Evolutionary conservation across 163 green algal species (phyloP), one percentile per base, ranked within the genome.

Genomic region (Smithsoniella earleae): DNA sequence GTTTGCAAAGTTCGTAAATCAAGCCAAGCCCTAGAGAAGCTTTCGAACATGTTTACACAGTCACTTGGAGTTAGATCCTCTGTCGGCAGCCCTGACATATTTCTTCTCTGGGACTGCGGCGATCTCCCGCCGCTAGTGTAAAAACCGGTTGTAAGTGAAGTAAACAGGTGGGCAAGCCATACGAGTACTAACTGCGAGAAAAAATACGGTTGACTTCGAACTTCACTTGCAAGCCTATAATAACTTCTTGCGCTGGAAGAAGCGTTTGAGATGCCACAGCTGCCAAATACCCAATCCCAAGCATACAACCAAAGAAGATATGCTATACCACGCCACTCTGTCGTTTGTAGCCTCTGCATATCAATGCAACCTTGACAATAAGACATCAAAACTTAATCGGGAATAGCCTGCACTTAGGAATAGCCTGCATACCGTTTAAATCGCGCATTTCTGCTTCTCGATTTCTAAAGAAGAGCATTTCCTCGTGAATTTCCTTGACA

Each of bases 301-400:
- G 77, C 89, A 96, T 5, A 93, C 79, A 28, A 88, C 38, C 44
- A 96, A 75, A 0, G 84, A 90, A 1, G 84, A 64, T 22, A 96
- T 83, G 80, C 85, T 89, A 75, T 89, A 89, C 78, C 81, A 93
- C 1, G 88, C 89, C 43, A 97, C 92, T 0, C 88, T 79, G 8
- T 82, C 82, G 82, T 97, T 97, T 49, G 88, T 95, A 6, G 82
- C 74, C 81, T 97, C 90, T 91, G 81, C 74, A 78, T 3, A 30
- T 43, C 13, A 76, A n/a, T n/a, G n/a, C n/a, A n/a, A n/a, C n/a
- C n/a, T n/a, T n/a, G n/a, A n/a, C n/a, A n/a, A n/a, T n/a, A n/a
- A n/a, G n/a, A n/a, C n/a, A n/a, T n/a, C n/a, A n/a, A n/a, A n/a
- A n/a, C n/a, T n/a, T n/a, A n/a, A n/a, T n/a, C n/a, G n/a, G n/a